A percentile compares a stretch with the other conserved stretches of the same genome.
These are phyloP conservation scores for Hordeum pubiflorum DNA, from an alignment of 202 grass and related monocot genomes.

Conservation along the genomic window DNA sequence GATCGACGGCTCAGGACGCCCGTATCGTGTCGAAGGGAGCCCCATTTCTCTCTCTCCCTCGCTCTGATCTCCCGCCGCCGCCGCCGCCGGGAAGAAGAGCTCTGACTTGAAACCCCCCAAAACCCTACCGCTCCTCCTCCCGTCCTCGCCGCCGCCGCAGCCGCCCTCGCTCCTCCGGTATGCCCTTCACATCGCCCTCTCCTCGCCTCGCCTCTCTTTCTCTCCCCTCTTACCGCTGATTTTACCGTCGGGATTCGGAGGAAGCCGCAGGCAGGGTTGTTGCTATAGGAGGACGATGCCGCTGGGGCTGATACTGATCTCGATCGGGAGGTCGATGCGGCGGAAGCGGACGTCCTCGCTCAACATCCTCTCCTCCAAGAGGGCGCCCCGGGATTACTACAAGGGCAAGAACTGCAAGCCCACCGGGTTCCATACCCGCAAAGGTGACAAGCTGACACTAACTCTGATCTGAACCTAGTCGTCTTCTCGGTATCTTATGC, in stretches of 20 bases:
- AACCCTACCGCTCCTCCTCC: not conserved
- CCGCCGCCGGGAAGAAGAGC: conserved; percentile 2
- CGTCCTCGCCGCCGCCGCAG: not conserved
- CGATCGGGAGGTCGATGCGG: conserved; percentile 70
- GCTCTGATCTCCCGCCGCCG: not conserved
- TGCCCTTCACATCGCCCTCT: not conserved
- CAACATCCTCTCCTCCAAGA: conserved; percentile 80
- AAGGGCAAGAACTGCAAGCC: conserved; percentile 99
- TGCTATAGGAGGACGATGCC: conserved; percentile 32
- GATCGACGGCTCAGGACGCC: not conserved
- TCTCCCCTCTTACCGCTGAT: not conserved
- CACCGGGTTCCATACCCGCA: conserved; percentile 89
- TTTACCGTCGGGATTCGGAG: not conserved
- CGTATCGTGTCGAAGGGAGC: not conserved
- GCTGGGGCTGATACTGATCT: conserved; percentile 60
- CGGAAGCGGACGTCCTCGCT: conserved; percentile 73
- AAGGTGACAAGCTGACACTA: conserved; percentile 55
- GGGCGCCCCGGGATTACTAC: conserved; percentile 79
- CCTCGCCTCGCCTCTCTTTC: not conserved
- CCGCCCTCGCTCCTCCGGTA: not conserved
- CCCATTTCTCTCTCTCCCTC: not conserved
- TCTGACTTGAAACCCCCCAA: not conserved
- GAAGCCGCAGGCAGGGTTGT: not conserved
- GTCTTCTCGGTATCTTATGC: not conserved
- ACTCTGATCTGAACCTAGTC: not conserved